Conservation (phyloP, 2,329 filamentous ascomycete genomes). For the Aspergillaceae sp. region DNA sequence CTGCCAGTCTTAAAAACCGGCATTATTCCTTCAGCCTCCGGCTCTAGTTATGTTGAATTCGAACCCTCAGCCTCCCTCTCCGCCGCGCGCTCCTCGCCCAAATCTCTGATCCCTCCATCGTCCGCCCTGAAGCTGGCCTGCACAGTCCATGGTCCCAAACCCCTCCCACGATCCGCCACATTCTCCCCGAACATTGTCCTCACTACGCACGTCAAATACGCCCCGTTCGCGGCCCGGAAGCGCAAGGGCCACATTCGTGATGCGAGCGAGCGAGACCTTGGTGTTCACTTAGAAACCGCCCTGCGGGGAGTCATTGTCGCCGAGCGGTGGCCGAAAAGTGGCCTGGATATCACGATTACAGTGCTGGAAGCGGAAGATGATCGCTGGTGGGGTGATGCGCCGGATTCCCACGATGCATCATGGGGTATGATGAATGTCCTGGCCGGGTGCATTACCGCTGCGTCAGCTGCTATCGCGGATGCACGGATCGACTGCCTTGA, state of each 20-base stretch:
- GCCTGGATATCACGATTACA: slow-evolving; percentile 88
- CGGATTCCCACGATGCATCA: slow-evolving; percentile 48
- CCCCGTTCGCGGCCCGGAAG: slow-evolving; percentile 79
- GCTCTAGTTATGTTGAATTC: slow-evolving; percentile 62
- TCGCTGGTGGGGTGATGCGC: slow-evolving; percentile 52
- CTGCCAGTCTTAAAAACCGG: slow-evolving; percentile 74
- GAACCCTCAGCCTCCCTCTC: slow-evolving; percentile 41
- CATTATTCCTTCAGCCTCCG: slow-evolving; percentile 84
- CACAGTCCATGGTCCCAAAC: slow-evolving; percentile 85
- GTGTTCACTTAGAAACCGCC: slow-evolving; percentile 83
- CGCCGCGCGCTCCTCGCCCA: slow-evolving; percentile 35
- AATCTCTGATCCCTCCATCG: slow-evolving; percentile 44
- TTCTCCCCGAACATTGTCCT: slow-evolving; percentile 91
- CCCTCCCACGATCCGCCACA: slow-evolving; percentile 77
- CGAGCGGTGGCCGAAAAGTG: slow-evolving; percentile 96
- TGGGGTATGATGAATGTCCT: slow-evolving; percentile 91
- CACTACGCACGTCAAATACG: slow-evolving; percentile 91
- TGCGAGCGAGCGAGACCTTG: slow-evolving; percentile 76
- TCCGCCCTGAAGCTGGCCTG: slow-evolving; percentile 83
- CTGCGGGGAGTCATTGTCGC: slow-evolving; percentile 83
- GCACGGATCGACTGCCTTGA: slow-evolving; percentile 95
- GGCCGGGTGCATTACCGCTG: slow-evolving; percentile 85
- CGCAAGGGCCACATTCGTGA: slow-evolving; percentile 81
- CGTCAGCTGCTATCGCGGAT: slow-evolving; percentile 84
- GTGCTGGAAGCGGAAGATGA: slow-evolving; percentile 91